Evolutionary conservation across 148 eudicot genomes (phyloP), one percentile per base, ranked within the genome.

Genomic region (Beta vulgaris): DNA sequence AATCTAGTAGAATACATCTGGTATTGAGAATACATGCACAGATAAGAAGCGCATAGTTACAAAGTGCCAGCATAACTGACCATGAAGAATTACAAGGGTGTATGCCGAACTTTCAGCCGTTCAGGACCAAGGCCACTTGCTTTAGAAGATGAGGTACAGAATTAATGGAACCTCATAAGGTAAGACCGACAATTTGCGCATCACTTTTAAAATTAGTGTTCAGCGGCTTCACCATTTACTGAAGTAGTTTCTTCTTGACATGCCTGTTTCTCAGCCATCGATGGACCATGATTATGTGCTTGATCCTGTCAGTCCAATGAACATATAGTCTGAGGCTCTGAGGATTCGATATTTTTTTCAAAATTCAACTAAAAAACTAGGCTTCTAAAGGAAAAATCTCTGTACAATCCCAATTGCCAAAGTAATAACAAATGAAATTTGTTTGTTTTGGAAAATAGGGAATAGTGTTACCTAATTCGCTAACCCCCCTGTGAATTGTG

Each of bases 201-300:
- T 72, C 59, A 36, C 25, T 55, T 62, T 77, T 73, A 77, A 46
- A 36, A 44, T 84, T 81, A 69, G 63, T 74, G 78, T 25, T 76
- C 77, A 6, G 72, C 28, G 36, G 69, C 81, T 34, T 77, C 74
- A 75, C 55, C 69, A 70, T 83, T 83, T 58, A 61, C 81, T 74
- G 83, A 73, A 34, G 84, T 85, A 63, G 83, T 69, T 72, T 85
- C 87, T 79, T 81, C 86, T 42, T 72, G 37, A 74, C 44, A 69
- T 39, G 42, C 78, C 73, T 61, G 78, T 71, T 85, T 76, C 59
- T 82, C 87, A 3, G 71, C 65, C 73, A 71, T 60, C 72, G 58
- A 72, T 49, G 83, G 83, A 31, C 76, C 76, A 35, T 65, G 78
- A 49, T 70, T 53, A 12, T 69, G 61, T 55, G 83, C 84, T 59